These are phyloP conservation scores for Iris pallida DNA, from an alignment of 116 monocot genomes.

Conservation along the genomic window DNA sequence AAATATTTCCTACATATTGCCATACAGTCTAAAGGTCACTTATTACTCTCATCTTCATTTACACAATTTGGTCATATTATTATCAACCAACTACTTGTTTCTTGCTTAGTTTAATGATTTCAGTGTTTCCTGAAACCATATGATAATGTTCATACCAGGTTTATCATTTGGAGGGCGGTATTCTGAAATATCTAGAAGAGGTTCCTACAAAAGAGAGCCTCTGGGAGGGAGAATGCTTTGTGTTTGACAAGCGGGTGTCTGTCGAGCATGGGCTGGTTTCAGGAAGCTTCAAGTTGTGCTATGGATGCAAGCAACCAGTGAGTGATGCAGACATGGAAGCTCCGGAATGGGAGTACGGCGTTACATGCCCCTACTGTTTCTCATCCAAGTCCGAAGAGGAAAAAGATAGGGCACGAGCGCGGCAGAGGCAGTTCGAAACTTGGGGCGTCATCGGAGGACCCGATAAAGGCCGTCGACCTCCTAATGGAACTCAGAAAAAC, in stretches of 20 bases:
- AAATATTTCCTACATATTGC: no score
- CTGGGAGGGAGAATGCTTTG: conserved; percentile 98
- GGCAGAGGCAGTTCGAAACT: conserved; percentile 74
- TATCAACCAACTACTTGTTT: no score
- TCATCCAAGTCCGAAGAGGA: conserved; percentile 76
- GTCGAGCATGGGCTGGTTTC: conserved; percentile 80
- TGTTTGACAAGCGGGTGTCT: conserved; percentile 92
- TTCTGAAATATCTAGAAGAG: conserved; percentile 91
- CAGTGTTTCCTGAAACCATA: background rate
- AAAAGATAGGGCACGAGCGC: conserved; percentile 84
- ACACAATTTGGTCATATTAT: no score
- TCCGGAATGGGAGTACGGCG: conserved; percentile 73
- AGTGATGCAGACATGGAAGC: conserved; percentile 79
- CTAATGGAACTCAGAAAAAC: background rate
- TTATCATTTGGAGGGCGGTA: conserved; percentile 92
- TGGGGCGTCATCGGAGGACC: conserved; percentile 95
- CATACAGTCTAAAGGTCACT: no score
- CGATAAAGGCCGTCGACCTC: conserved; percentile 65
- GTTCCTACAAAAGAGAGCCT: conserved; percentile 70
- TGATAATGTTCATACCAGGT: conserved; percentile 40
- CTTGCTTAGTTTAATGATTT: no score
- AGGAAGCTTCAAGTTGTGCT: conserved; percentile 88
- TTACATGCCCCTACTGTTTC: conserved; percentile 81
- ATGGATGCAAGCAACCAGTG: conserved; percentile 89
- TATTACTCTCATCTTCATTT: no score